These are phyloP conservation scores for Platanthera zijinensis DNA, from an alignment of 106 monocot genomes.

Conservation along the genomic window DNA sequence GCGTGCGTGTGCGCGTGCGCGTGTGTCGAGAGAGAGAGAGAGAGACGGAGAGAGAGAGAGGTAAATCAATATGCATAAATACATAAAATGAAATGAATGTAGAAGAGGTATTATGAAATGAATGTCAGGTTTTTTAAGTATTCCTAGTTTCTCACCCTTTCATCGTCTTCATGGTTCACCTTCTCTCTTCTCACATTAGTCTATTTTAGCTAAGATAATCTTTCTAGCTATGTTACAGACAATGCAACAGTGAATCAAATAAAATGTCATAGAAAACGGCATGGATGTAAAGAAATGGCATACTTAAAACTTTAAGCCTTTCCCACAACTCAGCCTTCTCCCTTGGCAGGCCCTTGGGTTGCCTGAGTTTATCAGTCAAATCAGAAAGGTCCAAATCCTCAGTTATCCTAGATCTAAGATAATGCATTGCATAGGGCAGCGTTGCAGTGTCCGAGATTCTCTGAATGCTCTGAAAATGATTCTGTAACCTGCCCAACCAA, in stretches of 20 bases:
- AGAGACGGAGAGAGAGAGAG: too few relatives aligned
- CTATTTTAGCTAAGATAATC: too few relatives aligned
- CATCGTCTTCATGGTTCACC: too few relatives aligned
- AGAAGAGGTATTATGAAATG: too few relatives aligned
- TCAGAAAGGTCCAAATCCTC: slow-evolving; percentile 64
- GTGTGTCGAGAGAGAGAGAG: too few relatives aligned
- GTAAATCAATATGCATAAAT: too few relatives aligned
- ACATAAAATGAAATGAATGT: too few relatives aligned
- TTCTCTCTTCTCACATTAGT: too few relatives aligned
- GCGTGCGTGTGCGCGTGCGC: too few relatives aligned
- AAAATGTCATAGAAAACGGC: not conserved
- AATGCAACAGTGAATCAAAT: not conserved
- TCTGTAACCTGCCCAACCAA: slow-evolving; percentile 43
- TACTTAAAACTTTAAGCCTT: slow-evolving; percentile 76
- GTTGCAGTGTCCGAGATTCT: slow-evolving; percentile 70
- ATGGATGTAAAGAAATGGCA: slow-evolving; percentile 1
- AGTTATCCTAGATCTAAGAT: slow-evolving; percentile 33
- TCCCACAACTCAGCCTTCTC: slow-evolving; percentile 86
- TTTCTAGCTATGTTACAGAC: too few relatives aligned
- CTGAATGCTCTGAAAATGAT: slow-evolving; percentile 71
- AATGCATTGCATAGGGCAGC: slow-evolving; percentile 61
- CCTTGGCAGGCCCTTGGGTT: slow-evolving; percentile 47
- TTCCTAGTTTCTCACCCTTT: too few relatives aligned
- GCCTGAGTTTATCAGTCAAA: slow-evolving; percentile 72
- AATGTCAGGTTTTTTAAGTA: too few relatives aligned